Conservation (phyloP, 305 asterid genomes). For the Solanum hybrid region DNA sequence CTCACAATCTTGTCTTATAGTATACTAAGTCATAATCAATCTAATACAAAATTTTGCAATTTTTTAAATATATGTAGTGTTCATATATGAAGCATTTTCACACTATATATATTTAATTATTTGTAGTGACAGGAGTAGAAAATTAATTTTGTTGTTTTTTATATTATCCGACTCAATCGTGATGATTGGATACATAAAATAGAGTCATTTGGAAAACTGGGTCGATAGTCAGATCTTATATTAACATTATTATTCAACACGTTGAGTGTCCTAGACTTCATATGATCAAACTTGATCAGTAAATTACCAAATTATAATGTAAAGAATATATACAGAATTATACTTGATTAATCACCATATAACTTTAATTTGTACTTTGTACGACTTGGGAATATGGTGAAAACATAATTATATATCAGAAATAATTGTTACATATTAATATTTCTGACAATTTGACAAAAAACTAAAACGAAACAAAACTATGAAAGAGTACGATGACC, state of each 20-base stretch:
- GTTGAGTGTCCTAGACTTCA: neutral
- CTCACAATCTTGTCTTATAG: neutral
- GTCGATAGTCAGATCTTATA: neutral
- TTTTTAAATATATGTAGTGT: neutral
- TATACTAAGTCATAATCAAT: neutral
- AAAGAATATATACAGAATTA: neutral
- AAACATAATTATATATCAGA: too few species aligned
- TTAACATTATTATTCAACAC: neutral
- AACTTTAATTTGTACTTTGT: neutral
- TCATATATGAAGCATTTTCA: neutral
- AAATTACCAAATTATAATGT: neutral
- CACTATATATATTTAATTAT: neutral
- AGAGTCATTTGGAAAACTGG: neutral
- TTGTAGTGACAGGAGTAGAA: neutral
- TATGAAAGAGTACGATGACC: too few species aligned
- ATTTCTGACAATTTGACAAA: too few species aligned
- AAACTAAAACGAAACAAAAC: too few species aligned
- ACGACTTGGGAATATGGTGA: too few species aligned
- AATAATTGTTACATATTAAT: too few species aligned
- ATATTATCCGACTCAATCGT: neutral
- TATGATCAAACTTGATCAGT: neutral
- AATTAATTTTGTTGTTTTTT: neutral
- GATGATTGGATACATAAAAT: neutral
- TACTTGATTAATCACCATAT: neutral
- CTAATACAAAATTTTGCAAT: neutral